phyloP scores from a whole-genome alignment of 2,329 filamentous ascomycete species.

The Fusarium euwallaceae region DNA sequence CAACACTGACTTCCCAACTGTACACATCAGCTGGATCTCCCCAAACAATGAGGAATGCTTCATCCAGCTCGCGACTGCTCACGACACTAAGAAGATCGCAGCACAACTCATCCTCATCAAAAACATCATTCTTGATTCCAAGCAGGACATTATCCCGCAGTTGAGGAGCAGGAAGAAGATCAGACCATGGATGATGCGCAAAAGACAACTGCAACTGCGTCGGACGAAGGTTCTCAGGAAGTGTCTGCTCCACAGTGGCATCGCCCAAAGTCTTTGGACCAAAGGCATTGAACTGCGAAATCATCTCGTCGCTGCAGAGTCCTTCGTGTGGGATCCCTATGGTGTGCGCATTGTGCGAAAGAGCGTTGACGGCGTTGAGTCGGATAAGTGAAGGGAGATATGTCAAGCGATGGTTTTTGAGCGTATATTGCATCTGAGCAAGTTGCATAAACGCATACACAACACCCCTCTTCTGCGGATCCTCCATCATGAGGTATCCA shows the following conservation, averaged over 20 bases:
- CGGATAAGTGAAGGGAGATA: slow-evolving; percentile 39
- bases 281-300: slow-evolving; percentile 35
- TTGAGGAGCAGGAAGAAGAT: slow-evolving; percentile 36
- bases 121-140: slow-evolving; percentile 11
- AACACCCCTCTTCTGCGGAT: slow-evolving; percentile 22
- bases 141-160: slow-evolving; percentile 40
- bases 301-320: slow-evolving; percentile 36
- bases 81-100: slow-evolving; percentile 28
- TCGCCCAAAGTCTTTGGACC: not conserved
- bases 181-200: slow-evolving; percentile 43
- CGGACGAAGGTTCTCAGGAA: slow-evolving; percentile 24
- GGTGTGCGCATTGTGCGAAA: slow-evolving; percentile 30
- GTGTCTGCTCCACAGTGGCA: not conserved
- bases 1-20: slow-evolving; percentile 62
- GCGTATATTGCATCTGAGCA: slow-evolving; percentile 35
- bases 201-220: slow-evolving; percentile 32
- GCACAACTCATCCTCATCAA: slow-evolving; percentile 43
- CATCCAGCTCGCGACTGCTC: slow-evolving; percentile 7
- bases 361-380: slow-evolving; percentile 40
- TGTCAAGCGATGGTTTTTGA: slow-evolving; percentile 24
- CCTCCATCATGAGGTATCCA: slow-evolving; percentile 11
- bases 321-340: slow-evolving; percentile 33
- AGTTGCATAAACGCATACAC: slow-evolving; percentile 38
- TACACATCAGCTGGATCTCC: slow-evolving; percentile 58
- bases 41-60: slow-evolving; percentile 59